A percentile compares a stretch with the other conserved stretches of the same genome.
Evolutionary conservation across 768 basidiomycete species (phyloP).

Genomic region (Phanerochaete sordida): DNA sequence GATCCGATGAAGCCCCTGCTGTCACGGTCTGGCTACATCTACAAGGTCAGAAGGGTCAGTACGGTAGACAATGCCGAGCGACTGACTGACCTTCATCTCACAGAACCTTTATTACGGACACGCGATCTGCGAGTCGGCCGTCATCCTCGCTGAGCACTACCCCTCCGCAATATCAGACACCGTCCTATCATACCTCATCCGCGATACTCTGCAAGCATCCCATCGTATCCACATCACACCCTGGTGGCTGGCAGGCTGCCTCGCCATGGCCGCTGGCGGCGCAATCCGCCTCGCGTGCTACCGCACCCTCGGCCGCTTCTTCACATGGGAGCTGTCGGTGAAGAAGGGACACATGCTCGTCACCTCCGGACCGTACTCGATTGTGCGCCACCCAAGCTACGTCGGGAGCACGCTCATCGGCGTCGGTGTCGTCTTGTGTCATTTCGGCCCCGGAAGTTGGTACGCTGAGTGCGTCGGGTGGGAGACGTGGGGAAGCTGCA

Average conservation of each 20-base stretch:
- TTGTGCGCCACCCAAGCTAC: conserved; percentile 18
- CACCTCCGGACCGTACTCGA: conserved; percentile 13
- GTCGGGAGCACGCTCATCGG: conserved; percentile 2
- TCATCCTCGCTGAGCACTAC: neutral
- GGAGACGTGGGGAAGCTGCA: neutral
- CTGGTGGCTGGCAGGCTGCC: neutral
- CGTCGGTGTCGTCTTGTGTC: conserved; percentile 3
- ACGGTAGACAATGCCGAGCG: no score
- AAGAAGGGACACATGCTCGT: conserved; percentile 12
- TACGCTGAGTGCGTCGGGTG: neutral
- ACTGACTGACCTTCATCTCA: neutral
- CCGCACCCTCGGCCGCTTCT: conserved; percentile 11
- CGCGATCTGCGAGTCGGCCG: neutral
- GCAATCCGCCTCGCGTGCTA: conserved; percentile 3
- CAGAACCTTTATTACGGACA: neutral
- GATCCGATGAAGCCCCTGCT: conserved; percentile 1
- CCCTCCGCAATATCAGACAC: neutral
- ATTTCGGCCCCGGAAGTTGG: conserved; percentile 5
- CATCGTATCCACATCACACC: neutral
- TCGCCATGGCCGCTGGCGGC: neutral
- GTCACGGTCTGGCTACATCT: neutral
- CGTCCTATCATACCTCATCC: neutral
- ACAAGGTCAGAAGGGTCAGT: conserved; percentile 1
- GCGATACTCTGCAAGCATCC: neutral
- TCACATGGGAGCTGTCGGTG: conserved; percentile 14